Evolutionary conservation across 129 eudicot genomes (phyloP).

Genomic region (Calendula officinalis): DNA sequence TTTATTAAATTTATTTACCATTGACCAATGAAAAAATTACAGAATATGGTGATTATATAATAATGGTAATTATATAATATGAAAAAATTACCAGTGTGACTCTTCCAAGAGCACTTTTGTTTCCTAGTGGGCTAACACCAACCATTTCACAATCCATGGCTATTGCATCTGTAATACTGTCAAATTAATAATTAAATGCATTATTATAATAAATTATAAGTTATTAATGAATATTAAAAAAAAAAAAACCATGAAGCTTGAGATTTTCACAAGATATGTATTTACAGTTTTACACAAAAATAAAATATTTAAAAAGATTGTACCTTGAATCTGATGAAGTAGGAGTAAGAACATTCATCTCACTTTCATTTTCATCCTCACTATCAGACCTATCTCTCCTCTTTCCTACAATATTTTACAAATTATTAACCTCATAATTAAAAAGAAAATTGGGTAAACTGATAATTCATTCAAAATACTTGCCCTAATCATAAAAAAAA

Average conservation of each 20-base stretch:
- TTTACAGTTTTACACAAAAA: slow-evolving; percentile 2
- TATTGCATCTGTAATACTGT: slow-evolving; percentile 68
- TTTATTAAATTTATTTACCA: not conserved
- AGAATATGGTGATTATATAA: not conserved
- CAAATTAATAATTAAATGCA: slow-evolving; percentile 23
- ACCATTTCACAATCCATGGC: slow-evolving; percentile 99
- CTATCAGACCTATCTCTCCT: slow-evolving; percentile 64
- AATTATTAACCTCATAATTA: slow-evolving; percentile 12
- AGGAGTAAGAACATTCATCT: slow-evolving; percentile 57
- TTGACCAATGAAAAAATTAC: slow-evolving; percentile 16
- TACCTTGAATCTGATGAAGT: slow-evolving; percentile 80
- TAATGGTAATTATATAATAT: not conserved
- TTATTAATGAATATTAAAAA: not conserved
- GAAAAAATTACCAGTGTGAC: slow-evolving; percentile 70
- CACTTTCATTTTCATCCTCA: slow-evolving; percentile 40
- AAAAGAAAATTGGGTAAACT: not conserved
- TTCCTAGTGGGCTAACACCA: slow-evolving; percentile 79
- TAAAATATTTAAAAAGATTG: not conserved
- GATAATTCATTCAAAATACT: not conserved
- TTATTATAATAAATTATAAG: not conserved
- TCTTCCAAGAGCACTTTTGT: slow-evolving; percentile 96
- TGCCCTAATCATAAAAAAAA: slow-evolving; percentile 1
- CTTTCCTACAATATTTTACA: slow-evolving; percentile 51
- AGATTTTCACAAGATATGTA: not conserved
- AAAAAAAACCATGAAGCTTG: slow-evolving; percentile 9